phyloP scores from a whole-genome alignment of 2,329 filamentous ascomycete species.

The Claviceps spartinae region DNA sequence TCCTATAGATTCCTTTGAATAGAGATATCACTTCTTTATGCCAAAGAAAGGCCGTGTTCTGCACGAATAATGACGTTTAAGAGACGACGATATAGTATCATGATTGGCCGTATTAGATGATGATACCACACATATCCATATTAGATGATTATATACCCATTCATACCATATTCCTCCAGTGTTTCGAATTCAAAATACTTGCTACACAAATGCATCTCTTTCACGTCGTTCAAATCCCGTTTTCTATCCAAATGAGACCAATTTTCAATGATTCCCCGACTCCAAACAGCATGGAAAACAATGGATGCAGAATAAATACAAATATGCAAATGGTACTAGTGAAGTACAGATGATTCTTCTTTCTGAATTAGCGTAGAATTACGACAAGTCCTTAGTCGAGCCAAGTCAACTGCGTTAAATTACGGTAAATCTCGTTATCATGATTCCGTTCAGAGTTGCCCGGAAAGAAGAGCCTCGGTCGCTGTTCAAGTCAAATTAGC shows the following conservation, averaged over 20 bases:
- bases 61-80: too few relatives aligned
- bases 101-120: too few relatives aligned
- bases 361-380: neutral
- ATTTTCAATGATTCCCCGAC: neutral
- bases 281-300: conserved; percentile 1
- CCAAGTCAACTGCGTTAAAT: too few relatives aligned
- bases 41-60: too few relatives aligned
- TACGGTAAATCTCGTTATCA: too few relatives aligned
- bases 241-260: neutral
- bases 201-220: neutral
- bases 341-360: neutral
- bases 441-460: conserved; percentile 46
- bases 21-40: too few relatives aligned
- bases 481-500: conserved; percentile 27
- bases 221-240: neutral
- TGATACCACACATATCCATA: too few relatives aligned
- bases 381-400: too few relatives aligned
- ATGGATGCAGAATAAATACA: neutral
- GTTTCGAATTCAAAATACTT: neutral
- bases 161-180: neutral
- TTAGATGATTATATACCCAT: neutral
- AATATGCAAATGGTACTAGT: neutral
- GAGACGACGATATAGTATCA: too few relatives aligned
- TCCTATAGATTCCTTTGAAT: too few relatives aligned
- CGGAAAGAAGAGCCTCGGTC: conserved; percentile 67